Evolutionary conservation across 306 rosid genomes (phyloP), one percentile per base, ranked within the genome.

Genomic region (Quercus parvula): DNA sequence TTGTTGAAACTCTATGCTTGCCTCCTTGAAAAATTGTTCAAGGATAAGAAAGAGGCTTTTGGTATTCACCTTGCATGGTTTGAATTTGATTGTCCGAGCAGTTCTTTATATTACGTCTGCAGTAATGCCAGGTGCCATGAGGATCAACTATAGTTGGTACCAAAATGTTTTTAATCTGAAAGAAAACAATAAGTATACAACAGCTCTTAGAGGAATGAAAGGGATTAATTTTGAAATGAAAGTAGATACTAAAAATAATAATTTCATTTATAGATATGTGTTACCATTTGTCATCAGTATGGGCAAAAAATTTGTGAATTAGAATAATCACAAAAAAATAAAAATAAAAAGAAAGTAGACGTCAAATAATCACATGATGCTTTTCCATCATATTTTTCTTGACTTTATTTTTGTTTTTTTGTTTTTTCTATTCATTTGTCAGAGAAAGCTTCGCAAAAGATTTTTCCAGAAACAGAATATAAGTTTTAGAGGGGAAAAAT

Each of bases 121-220:
- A 95, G 79, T 84, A 55, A 56, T 83, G 92, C 98, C 99, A 95
- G 6, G 46, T 80, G 76, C 93, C 96, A 2, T 81, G 87, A 59
- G 99, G 99, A 87, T 95, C 99, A 44, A 97, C 92, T n/a, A 73
- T 92, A 63, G 93, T 92, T 4, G 99, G 99, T 9, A 92, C 98
- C 87, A 95, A 78, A 82, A 89, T 90, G 83, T 95, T 95, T 85
- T 88, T 93, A 64, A 95, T 90, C 99, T 94, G 90, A 81, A 71
- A 59, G 78, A 73, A 41, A 75, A 30, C 59, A 75, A 68, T 15
- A 64, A 58, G 20, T 38, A 38, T 38, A 38, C 2, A 67, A 41
- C 58, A 81, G 73, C 81, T 12, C 73, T 81, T 75, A 78, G 72
- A 70, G 44, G 38, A 67, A 70, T 67, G 5, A 70, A 51, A 62